Conservation (phyloP, 2,329 filamentous ascomycete genomes). For the Botrytis squamosa region DNA sequence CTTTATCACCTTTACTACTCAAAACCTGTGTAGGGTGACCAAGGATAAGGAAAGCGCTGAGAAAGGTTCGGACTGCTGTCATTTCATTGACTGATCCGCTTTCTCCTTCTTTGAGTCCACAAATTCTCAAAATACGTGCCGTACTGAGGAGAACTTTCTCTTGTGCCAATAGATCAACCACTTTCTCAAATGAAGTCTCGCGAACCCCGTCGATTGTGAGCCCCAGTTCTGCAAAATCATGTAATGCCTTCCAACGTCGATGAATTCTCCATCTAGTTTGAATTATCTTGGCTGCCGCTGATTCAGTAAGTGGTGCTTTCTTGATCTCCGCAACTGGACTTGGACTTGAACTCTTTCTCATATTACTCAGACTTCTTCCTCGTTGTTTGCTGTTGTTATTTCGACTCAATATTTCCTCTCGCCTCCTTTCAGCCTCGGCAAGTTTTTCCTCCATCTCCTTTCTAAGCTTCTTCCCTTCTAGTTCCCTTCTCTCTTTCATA, state of each 20-base stretch:
- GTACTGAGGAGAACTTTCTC: conserved; percentile 65
- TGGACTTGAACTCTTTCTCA: conserved; percentile 50
- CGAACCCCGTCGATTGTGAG: conserved; percentile 69
- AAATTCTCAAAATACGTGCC: conserved; percentile 65
- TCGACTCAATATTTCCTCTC: conserved; percentile 61
- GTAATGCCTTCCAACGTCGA: conserved; percentile 58
- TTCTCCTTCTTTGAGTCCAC: conserved; percentile 66
- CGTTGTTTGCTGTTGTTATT: conserved; percentile 52
- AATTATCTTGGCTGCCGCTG: conserved; percentile 63
- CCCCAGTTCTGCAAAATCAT: conserved; percentile 63
- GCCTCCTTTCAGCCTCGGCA: conserved; percentile 71
- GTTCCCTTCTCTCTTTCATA: conserved; percentile 77
- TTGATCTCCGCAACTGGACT: conserved; percentile 50
- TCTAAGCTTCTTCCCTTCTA: conserved; percentile 67
- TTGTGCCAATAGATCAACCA: conserved; percentile 65
- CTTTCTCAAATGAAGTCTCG: conserved; percentile 70
- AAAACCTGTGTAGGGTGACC: conserved; percentile 77
- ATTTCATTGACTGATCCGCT: conserved; percentile 64
- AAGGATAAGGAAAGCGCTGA: conserved; percentile 77
- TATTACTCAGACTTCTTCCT: conserved; percentile 52
- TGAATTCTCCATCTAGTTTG: conserved; percentile 68
- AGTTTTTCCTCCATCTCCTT: conserved; percentile 77
- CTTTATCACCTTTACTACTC: conserved; percentile 64
- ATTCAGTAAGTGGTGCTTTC: conserved; percentile 48
- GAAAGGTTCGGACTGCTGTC: conserved; percentile 70